These are phyloP conservation scores for Vitis rupestris DNA, from an alignment of 164 flowering plant species.

Conservation along the genomic window DNA sequence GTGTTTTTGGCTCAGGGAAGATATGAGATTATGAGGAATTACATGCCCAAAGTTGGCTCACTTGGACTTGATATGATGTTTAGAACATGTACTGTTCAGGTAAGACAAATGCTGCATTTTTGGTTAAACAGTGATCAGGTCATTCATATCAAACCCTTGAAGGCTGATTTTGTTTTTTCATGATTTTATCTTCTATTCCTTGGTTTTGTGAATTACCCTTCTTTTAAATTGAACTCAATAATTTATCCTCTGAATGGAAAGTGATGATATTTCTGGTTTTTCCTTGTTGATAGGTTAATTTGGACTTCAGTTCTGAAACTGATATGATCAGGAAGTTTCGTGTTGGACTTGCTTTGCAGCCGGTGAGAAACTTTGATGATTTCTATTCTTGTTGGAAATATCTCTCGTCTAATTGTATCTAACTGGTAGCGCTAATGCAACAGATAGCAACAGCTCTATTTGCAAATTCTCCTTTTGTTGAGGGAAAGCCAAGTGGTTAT, in stretches of 20 bases:
- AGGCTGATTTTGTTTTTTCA: not conserved
- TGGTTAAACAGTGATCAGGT: not conserved
- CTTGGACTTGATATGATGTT: slow-evolving; percentile 99
- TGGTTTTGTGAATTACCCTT: not conserved
- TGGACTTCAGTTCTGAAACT: slow-evolving; percentile 91
- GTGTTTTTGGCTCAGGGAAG: slow-evolving; percentile 74
- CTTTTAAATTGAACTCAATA: not conserved
- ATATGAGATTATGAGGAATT: slow-evolving; percentile 90
- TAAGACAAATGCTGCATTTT: slow-evolving; percentile 20
- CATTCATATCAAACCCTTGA: not conserved
- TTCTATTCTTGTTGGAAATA: slow-evolving; percentile 3
- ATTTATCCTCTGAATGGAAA: not conserved
- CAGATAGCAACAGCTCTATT: slow-evolving; percentile 97
- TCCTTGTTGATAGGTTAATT: slow-evolving; percentile 65
- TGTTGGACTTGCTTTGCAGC: slow-evolving; percentile 96
- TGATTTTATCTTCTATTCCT: not conserved
- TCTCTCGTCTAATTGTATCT: slow-evolving; percentile 18
- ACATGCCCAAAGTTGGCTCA: slow-evolving; percentile 97
- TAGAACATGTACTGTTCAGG: slow-evolving; percentile 99
- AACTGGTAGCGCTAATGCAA: slow-evolving; percentile 25
- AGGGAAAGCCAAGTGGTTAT: slow-evolving; percentile 95
- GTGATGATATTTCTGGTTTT: not conserved
- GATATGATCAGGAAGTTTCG: slow-evolving; percentile 98
- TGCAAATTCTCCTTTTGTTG: slow-evolving; percentile 99
- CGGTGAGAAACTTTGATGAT: slow-evolving; percentile 49